Base-by-base conservation (phyloP, 495 filamentous ascomycete genomes). In the Neurospora sp. region DNA sequence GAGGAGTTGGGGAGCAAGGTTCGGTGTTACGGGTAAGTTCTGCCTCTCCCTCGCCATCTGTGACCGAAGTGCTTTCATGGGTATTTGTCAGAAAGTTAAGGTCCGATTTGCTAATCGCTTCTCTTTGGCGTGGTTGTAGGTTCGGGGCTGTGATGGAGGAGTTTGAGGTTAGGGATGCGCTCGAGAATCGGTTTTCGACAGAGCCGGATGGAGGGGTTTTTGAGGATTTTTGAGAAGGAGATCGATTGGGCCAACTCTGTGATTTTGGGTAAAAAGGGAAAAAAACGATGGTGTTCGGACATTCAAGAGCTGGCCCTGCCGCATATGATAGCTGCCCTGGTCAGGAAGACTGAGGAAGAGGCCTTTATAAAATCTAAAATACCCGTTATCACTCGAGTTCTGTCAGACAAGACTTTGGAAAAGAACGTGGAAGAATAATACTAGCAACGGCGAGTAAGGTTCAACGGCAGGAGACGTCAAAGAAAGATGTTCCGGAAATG, bases 121-220 rank as follows among this genome's bases (percentile, higher is more conserved):
- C 14, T 35, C 3, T 27, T 48, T 59, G n/a, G 35, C 44, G 39
- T 71, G 12, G 8, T 12, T 39, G 11, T 76, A 94, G 92, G 11
- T 94, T 95, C 75, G 92, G 92, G 22, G 92, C 92, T 27, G 92
- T 94, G 27, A 84, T 94, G 77, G 95, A 98, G 77, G 93, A 98
- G 78, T 97, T 96, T 76, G 95, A 98, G 78, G 89, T 99, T 38
- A 84, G 88, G 42, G 96, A 98, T 83, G 94, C 94, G 39, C 79
- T 98, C 70, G 90, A 91, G 76, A 90, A 87, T 70, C 87, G 94
- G 3, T 84, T 94, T 41, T 90, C 88, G 42, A 84, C 85, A 18
- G 91, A 90, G 79, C 79, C 85, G n/a, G 89, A 91, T 35, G 53
- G 53, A 37, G 14, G 53, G 8, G 53, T 66, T 7, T 66, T 66